Conservation (phyloP, 139 green algal genomes). For the Picochlorum costavermella region DNA sequence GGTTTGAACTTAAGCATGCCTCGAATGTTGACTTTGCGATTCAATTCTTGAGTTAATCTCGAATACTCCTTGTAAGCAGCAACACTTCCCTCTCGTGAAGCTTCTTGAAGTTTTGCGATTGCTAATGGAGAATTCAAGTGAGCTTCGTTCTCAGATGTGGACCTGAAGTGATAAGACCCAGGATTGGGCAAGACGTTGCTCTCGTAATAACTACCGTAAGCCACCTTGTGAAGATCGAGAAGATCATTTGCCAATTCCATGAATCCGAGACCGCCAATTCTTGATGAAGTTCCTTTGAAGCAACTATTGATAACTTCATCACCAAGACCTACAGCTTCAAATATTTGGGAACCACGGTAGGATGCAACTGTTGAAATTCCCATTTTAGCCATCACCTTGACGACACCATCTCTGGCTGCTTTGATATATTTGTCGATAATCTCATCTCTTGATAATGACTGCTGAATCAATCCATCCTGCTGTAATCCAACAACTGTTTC, state of each 20-base stretch:
- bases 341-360: slow-evolving; percentile 99
- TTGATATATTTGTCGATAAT: slow-evolving; percentile 75
- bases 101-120: slow-evolving; percentile 83
- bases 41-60: slow-evolving; percentile 62
- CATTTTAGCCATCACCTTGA: slow-evolving; percentile 91
- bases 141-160: slow-evolving; percentile 50
- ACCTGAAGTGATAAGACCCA: slow-evolving; percentile 78
- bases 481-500: slow-evolving; percentile 71
- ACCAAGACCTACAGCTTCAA: slow-evolving; percentile 80
- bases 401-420: slow-evolving; percentile 47
- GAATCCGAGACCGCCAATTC: slow-evolving; percentile 66
- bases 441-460: slow-evolving; percentile 30
- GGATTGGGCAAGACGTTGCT: slow-evolving; percentile 48
- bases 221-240: slow-evolving; percentile 60
- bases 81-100: slow-evolving; percentile 33
- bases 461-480: slow-evolving; percentile 59
- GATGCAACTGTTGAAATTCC: slow-evolving; percentile 86
- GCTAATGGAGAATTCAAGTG: slow-evolving; percentile 90
- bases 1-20: slow-evolving; percentile 82
- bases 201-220: slow-evolving; percentile 49
- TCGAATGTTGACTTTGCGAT: slow-evolving; percentile 73
- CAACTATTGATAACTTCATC: slow-evolving; percentile 74
- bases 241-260: slow-evolving; percentile 52
- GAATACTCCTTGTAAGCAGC: slow-evolving; percentile 51
- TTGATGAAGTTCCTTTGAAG: slow-evolving; percentile 78